Evolutionary conservation across 2,329 filamentous ascomycete genomes (phyloP).

Genomic region (Dryadomyces quercivorus): DNA sequence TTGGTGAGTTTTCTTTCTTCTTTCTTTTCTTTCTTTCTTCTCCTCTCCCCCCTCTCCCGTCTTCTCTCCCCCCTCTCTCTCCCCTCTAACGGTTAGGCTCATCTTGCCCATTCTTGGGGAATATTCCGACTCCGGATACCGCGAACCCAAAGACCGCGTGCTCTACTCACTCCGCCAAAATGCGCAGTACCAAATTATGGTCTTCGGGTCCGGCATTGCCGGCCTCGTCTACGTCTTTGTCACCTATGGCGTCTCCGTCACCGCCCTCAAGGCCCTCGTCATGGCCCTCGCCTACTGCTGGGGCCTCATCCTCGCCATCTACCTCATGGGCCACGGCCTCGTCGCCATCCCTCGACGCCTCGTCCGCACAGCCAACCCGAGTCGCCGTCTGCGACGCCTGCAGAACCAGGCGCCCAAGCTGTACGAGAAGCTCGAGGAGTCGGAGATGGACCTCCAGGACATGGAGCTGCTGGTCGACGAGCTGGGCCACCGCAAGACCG

Average conservation of each 20-base stretch:
- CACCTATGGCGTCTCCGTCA: conserved; percentile 59
- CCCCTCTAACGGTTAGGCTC: conserved; percentile 41
- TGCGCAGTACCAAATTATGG: conserved; percentile 74
- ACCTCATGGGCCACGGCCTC: conserved; percentile 93
- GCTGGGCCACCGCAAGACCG: conserved; percentile 68
- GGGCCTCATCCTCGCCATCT: conserved; percentile 84
- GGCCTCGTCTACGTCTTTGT: conserved; percentile 77
- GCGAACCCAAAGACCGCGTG: conserved; percentile 69
- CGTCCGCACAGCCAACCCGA: conserved; percentile 67
- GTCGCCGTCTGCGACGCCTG: conserved; percentile 58
- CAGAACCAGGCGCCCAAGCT: conserved; percentile 69
- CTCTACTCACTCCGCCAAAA: conserved; percentile 80
- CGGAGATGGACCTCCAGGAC: conserved; percentile 65
- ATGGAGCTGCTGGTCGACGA: conserved; percentile 71
- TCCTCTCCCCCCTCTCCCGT: too few species aligned
- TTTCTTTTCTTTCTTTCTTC: background rate
- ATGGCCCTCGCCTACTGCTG: conserved; percentile 95
- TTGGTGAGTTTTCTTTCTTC: conserved; percentile 48
- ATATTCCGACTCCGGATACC: conserved; percentile 88
- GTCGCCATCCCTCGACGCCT: conserved; percentile 79
- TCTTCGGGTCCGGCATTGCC: conserved; percentile 56
- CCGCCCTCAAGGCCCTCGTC: conserved; percentile 66
- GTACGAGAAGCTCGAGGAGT: conserved; percentile 80
- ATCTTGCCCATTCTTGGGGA: conserved; percentile 89
- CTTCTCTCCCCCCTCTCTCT: background rate